These are phyloP conservation scores for Fusarium sp. DNA, from an alignment of 2,329 filamentous ascomycete species.

Conservation along the genomic window DNA sequence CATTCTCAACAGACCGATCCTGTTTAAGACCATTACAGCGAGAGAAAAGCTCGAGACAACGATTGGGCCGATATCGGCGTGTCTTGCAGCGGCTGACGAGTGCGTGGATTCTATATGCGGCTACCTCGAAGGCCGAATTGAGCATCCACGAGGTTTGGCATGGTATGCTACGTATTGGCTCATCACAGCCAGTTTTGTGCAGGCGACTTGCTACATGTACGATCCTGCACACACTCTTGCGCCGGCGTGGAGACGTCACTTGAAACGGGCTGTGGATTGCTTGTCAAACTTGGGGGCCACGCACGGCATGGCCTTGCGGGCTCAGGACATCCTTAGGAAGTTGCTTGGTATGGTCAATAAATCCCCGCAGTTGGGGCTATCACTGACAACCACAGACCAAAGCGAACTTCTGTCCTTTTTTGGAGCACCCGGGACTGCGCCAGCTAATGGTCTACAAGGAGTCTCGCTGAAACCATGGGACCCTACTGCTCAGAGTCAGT, in stretches of 20 bases:
- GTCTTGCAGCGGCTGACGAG: conserved; percentile 17
- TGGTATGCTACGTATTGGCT: conserved; percentile 36
- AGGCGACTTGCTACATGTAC: conserved; percentile 28
- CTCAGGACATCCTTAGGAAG: conserved; percentile 17
- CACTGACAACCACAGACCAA: not conserved
- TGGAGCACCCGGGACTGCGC: not conserved
- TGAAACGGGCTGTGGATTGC: conserved; percentile 15
- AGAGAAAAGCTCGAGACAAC: conserved; percentile 5
- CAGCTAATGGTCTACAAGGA: not conserved
- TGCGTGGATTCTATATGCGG: conserved; percentile 22
- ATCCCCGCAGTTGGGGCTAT: not conserved
- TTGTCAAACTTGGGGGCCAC: conserved; percentile 14
- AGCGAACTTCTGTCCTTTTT: not conserved
- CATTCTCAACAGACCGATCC: conserved; percentile 22
- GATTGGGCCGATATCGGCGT: conserved; percentile 5
- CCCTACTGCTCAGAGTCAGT: not conserved
- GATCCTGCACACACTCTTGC: conserved; percentile 20
- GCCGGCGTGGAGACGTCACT: conserved; percentile 17
- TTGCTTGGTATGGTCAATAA: conserved; percentile 9
- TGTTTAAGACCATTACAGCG: conserved; percentile 15
- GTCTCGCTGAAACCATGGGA: not conserved
- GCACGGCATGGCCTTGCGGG: conserved; percentile 20
- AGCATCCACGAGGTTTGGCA: conserved; percentile 15
- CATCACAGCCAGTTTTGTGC: conserved; percentile 31
- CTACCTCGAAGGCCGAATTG: conserved; percentile 1